Conservation (phyloP, 2,329 filamentous ascomycete genomes). For the Stemphylium vesicarium region DNA sequence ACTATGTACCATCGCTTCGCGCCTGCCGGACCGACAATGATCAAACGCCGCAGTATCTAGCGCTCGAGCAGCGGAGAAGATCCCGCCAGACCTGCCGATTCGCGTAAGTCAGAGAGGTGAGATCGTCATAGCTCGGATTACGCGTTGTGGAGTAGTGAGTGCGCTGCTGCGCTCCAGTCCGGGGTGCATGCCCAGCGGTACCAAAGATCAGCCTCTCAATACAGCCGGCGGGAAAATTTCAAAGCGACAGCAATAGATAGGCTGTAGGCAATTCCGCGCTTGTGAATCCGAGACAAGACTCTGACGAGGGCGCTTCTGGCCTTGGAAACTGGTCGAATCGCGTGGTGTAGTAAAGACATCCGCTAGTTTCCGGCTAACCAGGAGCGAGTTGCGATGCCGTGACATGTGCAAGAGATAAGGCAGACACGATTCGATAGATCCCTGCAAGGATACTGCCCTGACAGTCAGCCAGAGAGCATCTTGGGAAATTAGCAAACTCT, state of each 20-base stretch:
- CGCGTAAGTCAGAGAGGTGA: constrained; percentile 11
- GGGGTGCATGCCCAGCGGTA: constrained; percentile 31
- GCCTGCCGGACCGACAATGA: constrained; percentile 14
- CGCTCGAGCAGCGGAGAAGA: constrained; percentile 8
- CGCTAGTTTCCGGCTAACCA: constrained; percentile 12
- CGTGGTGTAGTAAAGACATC: constrained; percentile 2
- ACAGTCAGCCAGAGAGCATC: background rate
- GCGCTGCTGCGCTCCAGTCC: constrained; percentile 27
- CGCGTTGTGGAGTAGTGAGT: constrained; percentile 26
- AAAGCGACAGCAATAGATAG: constrained; percentile 2
- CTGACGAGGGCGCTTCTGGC: background rate
- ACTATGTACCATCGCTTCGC: constrained; percentile 3
- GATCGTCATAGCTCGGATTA: constrained; percentile 25
- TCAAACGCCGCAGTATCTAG: constrained; percentile 12
- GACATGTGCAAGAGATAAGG: constrained; percentile 14
- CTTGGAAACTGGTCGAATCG: constrained; percentile 3
- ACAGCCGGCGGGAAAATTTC: constrained; percentile 7
- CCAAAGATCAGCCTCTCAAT: constrained; percentile 9
- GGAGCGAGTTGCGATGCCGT: constrained; percentile 9
- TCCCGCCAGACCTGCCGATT: constrained; percentile 25
- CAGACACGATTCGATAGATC: constrained; percentile 19
- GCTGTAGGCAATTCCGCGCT: constrained; percentile 7
- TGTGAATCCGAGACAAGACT: constrained; percentile 4
- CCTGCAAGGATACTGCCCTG: constrained; percentile 13
- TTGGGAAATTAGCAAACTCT: constrained; percentile 17